A percentile compares a stretch with the other conserved stretches of the same genome.
Conservation (phyloP, 108 stramenopile species). For the Chaetoceros muelleri region DNA sequence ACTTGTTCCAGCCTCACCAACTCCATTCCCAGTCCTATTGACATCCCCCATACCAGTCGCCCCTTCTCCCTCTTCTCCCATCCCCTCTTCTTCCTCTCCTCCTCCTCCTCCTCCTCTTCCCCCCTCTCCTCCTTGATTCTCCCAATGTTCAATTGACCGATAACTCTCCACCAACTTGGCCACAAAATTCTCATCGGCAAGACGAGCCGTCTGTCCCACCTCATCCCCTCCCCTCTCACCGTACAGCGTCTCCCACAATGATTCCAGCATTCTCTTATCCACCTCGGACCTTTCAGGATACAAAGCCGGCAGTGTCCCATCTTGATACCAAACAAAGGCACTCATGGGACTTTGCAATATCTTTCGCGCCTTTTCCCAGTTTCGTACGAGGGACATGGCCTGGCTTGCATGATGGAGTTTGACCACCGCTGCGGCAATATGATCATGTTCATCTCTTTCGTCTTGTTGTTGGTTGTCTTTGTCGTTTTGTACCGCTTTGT, state of each 20-base stretch:
- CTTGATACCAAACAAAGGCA: not conserved
- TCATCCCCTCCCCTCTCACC: not conserved
- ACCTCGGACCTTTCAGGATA: not conserved
- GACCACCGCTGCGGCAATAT: not conserved
- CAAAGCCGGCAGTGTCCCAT: not conserved
- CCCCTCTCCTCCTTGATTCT: conserved; percentile 4
- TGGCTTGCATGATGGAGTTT: not conserved
- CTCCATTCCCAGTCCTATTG: conserved; percentile 20
- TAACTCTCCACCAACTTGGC: not conserved
- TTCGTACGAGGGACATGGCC: not conserved
- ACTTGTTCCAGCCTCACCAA: conserved; percentile 13
- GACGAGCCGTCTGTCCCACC: not conserved
- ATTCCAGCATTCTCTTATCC: conserved; percentile 15
- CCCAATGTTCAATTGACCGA: not conserved
- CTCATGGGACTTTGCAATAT: not conserved
- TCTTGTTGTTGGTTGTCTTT: not conserved
- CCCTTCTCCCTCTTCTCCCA: not conserved
- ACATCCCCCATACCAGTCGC: conserved; percentile 7
- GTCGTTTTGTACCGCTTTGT: conserved; percentile 8
- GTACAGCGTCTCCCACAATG: not conserved
- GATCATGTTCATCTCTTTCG: too few species aligned
- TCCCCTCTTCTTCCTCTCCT: not conserved
- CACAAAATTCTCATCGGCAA: not conserved
- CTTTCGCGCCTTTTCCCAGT: not conserved
- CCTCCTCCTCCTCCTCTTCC: not conserved